A percentile compares a stretch with the other conserved stretches of the same genome.
phyloP scores from a whole-genome alignment of 2,329 filamentous ascomycete species.

The Fusarium continuum region DNA sequence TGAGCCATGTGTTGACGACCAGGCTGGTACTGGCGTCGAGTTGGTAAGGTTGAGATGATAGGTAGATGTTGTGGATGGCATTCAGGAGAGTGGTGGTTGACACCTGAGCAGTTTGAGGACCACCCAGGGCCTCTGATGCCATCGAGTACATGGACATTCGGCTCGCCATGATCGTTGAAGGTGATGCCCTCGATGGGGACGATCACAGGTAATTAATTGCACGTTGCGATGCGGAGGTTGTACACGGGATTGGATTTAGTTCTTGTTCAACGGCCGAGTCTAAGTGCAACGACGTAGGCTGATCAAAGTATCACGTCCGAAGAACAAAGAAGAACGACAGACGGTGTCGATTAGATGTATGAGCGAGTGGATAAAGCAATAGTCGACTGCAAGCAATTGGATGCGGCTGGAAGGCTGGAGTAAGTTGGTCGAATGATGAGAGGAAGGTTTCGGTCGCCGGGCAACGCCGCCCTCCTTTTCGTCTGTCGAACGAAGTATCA shows the following conservation, averaged over 20 bases:
- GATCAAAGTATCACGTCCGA: slow-evolving; percentile 4
- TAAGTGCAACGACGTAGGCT: slow-evolving; percentile 12
- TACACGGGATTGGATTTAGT: slow-evolving; percentile 9
- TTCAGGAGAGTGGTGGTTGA: slow-evolving; percentile 95
- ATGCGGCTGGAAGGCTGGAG: slow-evolving; percentile 23
- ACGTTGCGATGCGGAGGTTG: slow-evolving; percentile 31
- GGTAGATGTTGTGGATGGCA: slow-evolving; percentile 88
- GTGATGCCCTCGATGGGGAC: slow-evolving; percentile 52
- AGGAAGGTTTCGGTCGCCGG: slow-evolving; percentile 41
- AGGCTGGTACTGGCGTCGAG: slow-evolving; percentile 91
- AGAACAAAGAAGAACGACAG: slow-evolving; percentile 20
- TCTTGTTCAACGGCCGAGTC: slow-evolving; percentile 16
- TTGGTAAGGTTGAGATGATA: slow-evolving; percentile 81
- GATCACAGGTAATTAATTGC: slow-evolving; percentile 44
- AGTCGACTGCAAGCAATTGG: slow-evolving; percentile 13
- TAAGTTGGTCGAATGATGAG: slow-evolving; percentile 28
- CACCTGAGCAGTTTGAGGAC: slow-evolving; percentile 79
- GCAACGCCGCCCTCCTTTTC: slow-evolving; percentile 47
- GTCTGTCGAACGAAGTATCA: slow-evolving; percentile 29
- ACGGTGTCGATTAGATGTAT: slow-evolving; percentile 18
- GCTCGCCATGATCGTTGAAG: slow-evolving; percentile 61
- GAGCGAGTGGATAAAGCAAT: slow-evolving; percentile 29
- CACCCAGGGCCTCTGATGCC: slow-evolving; percentile 69
- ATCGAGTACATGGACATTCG: slow-evolving; percentile 76
- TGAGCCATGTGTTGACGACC: slow-evolving; percentile 96